Conservation (phyloP, 192 early-diverging fungal species). For the Linnemannia hyalina region DNA sequence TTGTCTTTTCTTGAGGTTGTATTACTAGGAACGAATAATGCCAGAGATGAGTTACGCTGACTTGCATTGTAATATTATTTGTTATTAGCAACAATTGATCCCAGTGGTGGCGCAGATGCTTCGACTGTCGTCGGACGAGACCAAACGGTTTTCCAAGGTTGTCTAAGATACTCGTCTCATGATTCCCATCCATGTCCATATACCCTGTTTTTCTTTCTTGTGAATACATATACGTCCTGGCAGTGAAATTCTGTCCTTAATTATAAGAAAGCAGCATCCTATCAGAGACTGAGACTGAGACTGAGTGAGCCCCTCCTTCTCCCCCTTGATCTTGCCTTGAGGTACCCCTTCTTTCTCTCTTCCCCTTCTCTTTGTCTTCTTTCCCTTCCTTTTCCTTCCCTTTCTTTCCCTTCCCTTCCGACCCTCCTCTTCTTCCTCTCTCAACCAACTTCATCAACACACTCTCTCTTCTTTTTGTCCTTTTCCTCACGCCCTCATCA, state of each 20-base stretch:
- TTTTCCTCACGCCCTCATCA: too few relatives aligned
- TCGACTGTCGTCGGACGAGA: constrained; percentile 75
- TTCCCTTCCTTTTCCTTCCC: background rate
- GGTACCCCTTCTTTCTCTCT: too few relatives aligned
- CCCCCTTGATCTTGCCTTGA: background rate
- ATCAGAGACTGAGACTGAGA: too few relatives aligned
- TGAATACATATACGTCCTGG: too few relatives aligned
- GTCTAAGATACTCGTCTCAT: background rate
- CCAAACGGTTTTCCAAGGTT: constrained; percentile 58
- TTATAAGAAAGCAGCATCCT: too few relatives aligned
- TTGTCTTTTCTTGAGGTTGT: background rate
- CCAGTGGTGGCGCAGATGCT: constrained; percentile 79
- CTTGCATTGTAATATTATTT: background rate
- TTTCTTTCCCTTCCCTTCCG: background rate
- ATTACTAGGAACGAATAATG: background rate
- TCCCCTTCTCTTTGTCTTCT: too few relatives aligned
- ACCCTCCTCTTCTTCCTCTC: too few relatives aligned
- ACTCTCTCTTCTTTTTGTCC: too few relatives aligned
- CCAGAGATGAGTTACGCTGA: background rate
- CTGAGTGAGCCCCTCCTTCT: too few relatives aligned
- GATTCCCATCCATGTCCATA: background rate
- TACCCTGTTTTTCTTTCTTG: background rate
- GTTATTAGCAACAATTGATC: constrained; percentile 68
- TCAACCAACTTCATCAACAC: background rate
- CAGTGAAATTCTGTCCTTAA: too few relatives aligned